phyloP scores from a whole-genome alignment of 257 asterid species.

The Solanum verrucosum region DNA sequence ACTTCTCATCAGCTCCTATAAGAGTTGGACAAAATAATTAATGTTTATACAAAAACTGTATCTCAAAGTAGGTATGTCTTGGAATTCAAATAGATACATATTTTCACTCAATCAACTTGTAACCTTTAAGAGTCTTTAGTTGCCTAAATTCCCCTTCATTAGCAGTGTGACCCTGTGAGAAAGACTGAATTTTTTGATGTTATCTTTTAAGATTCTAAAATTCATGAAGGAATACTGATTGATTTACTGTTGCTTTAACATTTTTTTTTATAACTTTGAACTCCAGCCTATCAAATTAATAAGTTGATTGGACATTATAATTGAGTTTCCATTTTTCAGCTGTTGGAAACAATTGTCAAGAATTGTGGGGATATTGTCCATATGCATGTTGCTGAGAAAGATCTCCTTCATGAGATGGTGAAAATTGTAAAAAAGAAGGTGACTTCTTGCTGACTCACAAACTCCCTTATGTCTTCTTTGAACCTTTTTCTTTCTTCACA shows the following conservation, averaged over 20 bases:
- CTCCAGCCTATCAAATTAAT: not conserved
- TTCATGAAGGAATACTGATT: not conserved
- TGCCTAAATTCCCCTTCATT: not conserved
- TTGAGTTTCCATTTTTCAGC: conserved; percentile 13
- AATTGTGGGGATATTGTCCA: conserved; percentile 47
- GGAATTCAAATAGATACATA: not conserved
- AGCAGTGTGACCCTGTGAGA: not conserved
- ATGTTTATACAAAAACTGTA: not conserved
- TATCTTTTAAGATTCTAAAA: not conserved
- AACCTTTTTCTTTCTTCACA: not conserved
- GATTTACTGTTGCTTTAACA: not conserved
- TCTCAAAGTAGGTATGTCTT: not conserved
- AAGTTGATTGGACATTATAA: not conserved
- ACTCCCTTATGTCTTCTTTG: not conserved
- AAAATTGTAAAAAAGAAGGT: conserved; percentile 63
- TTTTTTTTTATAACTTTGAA: not conserved
- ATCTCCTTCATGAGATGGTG: conserved; percentile 41
- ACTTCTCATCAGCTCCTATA: not conserved
- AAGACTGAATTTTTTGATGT: not conserved
- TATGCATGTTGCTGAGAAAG: conserved; percentile 46
- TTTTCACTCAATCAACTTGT: not conserved
- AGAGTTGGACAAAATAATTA: not conserved
- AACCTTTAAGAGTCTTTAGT: not conserved
- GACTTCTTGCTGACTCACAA: not conserved
- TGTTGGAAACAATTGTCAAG: conserved; percentile 43